These are phyloP conservation scores for Luzula sylvatica DNA, from an alignment of 176 grass and related monocot species.

Conservation along the genomic window DNA sequence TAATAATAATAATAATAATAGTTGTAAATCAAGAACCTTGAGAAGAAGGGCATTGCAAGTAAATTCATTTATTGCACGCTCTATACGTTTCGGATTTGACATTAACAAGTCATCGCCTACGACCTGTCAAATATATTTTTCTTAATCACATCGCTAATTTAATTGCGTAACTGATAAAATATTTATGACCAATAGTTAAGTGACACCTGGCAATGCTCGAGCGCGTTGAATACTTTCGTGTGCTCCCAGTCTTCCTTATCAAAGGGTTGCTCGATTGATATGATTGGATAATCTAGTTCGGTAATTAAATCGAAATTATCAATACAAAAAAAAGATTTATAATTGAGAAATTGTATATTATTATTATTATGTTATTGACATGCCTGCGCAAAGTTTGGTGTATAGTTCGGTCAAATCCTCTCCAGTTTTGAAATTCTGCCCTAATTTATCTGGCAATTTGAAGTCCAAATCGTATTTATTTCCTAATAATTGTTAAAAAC, in stretches of 20 bases:
- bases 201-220: constrained; percentile 69
- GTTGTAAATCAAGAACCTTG: constrained; percentile 31
- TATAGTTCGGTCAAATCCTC: constrained; percentile 94
- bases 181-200: constrained; percentile 13
- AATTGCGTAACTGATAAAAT: not conserved
- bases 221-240: constrained; percentile 74
- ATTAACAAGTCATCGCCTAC: constrained; percentile 90
- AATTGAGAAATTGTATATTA: no score
- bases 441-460: constrained; percentile 54
- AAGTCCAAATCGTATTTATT: constrained; percentile 96
- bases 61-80: constrained; percentile 79
- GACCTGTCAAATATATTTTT: constrained; percentile 42
- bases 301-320: no score
- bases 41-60: constrained; percentile 95
- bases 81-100: constrained; percentile 80
- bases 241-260: constrained; percentile 98
- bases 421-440: constrained; percentile 69
- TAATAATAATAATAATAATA: not conserved
- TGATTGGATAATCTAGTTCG: constrained; percentile 74
- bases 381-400: constrained; percentile 75
- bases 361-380: no score
- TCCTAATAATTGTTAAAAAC: constrained; percentile 35
- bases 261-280: constrained; percentile 90
- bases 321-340: constrained; percentile 10
- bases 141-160: constrained; percentile 13